Percentiles rank a stretch among this genome's conserved stretches.
Evolutionary conservation across 2,329 filamentous ascomycete genomes (phyloP).

Genomic region (Trichoderma koningii): DNA sequence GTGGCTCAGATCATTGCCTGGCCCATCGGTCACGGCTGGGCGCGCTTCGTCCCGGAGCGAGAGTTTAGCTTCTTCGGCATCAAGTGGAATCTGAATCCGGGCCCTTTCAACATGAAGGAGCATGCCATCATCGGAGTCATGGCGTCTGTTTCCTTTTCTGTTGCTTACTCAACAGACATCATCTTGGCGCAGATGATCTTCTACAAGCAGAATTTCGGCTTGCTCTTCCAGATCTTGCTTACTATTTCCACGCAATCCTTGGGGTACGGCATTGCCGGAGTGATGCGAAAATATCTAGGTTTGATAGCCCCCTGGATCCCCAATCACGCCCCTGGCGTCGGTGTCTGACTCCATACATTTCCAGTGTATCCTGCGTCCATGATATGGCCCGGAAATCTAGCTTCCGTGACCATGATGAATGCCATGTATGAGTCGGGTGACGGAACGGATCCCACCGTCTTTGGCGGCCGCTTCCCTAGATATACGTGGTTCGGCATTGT

Average conservation of each 20-base stretch:
- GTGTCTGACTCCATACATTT: not conserved
- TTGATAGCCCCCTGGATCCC: conserved; percentile 29
- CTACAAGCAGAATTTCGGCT: conserved; percentile 69
- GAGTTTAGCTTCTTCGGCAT: conserved; percentile 56
- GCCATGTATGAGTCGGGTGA: conserved; percentile 68
- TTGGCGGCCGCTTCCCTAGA: conserved; percentile 67
- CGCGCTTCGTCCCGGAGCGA: conserved; percentile 53
- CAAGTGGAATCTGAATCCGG: conserved; percentile 63
- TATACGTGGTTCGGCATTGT: conserved; percentile 65
- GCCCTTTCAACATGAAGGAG: conserved; percentile 71
- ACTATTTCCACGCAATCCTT: conserved; percentile 69
- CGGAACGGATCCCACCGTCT: conserved; percentile 50
- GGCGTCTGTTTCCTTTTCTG: conserved; percentile 70
- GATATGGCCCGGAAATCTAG: conserved; percentile 73
- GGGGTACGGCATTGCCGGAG: conserved; percentile 69
- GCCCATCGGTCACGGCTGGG: conserved; percentile 64
- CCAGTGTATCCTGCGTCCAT: conserved; percentile 66
- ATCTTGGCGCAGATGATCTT: conserved; percentile 71
- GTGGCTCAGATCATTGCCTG: conserved; percentile 66
- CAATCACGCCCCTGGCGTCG: not conserved
- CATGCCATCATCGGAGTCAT: conserved; percentile 69
- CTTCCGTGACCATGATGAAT: conserved; percentile 67
- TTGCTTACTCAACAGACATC: conserved; percentile 73
- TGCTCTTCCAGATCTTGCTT: conserved; percentile 66
- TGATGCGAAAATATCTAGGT: conserved; percentile 66